Base-by-base conservation (phyloP, 1,139 yeast genomes). In the Yamadazyma dushanensis region DNA sequence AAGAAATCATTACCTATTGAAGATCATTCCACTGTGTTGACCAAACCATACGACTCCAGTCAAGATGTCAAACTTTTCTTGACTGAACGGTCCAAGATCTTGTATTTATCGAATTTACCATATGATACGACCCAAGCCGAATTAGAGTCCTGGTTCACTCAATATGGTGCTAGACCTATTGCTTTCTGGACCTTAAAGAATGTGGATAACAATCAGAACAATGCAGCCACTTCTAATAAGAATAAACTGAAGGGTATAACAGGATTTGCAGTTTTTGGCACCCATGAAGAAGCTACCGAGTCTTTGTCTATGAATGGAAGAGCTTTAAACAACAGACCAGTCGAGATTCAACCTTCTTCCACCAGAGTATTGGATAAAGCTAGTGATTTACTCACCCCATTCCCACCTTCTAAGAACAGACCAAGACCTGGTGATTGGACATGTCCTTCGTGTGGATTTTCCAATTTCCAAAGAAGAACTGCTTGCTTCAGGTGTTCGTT, bases 401-500 rank as follows among this genome's bases (percentile, higher is more conserved):
- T 90, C 59, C 96, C 96, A 10, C 82, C 89, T 17, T 81, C 87
- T 33, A 89, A 89, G 52, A 89, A 89, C 57, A 75, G 95, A 49
- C 96, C 96, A 16, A 73, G 97, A 53, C 97, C 97, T 0, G 97
- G 97, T 16, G 97, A 90, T 56, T 90, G 97, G 97, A 86, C 87
- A 6, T 90, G 97, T 61, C 96, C 96, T 13, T 82, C 92, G 5
- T 90, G 97, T 67, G 96, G 97, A 1, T 90, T 90, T 55, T 85
- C 95, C 25, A 90, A 90, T 56, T 90, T 90, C 63, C 97, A 90
- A 61, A 78, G 97, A 52, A 76, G 97, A 59, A 86, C 95, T 2
- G 95, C 95, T 3, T 90, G 97, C 61, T 88, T 89, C 67, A 73
- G 97, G 46, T 90, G 97, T 56, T 82, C 92, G 2, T 88, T 84